Evolutionary conservation across 106 monocot genomes (phyloP), one percentile per base, ranked within the genome.

Genomic region (Apostasia ramifera): DNA sequence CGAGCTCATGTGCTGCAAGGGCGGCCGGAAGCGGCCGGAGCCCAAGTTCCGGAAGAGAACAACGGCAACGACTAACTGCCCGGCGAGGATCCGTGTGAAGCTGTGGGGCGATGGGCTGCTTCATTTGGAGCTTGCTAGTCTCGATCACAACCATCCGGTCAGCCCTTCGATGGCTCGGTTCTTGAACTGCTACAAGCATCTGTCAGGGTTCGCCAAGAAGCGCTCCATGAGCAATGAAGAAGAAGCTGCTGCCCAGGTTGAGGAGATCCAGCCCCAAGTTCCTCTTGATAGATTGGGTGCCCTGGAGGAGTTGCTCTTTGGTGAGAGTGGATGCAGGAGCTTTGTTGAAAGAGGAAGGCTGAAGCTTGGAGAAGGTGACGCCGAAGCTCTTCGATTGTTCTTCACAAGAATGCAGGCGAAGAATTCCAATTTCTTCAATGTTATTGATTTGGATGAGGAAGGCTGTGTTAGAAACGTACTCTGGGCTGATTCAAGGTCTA

Each of bases 1-100:
- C 10, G 89, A 89, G 45, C 76, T 89, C 40, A 89, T 89, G 77
- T 89, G 89, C 71, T 89, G 85, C 72, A 89, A 89, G 56, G 89
- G 89, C 4, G 89, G 89, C 12, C 80, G 89, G 9, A 73, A 76
- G 44, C 70, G 82, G 1, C 77, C 79, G 0, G 85, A 85, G 59
- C 80, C 89, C 40, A 89, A 89, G 61, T 89, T 82, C 57, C 53
- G 85, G 40, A 85, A 80, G 60, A 56, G 89, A 8, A 71, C 82
- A 2, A 82, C 73, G 1, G 79, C 86, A 3, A 86, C 82, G 6
- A 90, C 86, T 1, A 80, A 83, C 51, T 86, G 90, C 56, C 75
- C 61, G 3, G 85, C 90, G 14, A 77, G 75, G 46, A 76, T 90
- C 67, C 63, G 85, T 0, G 85, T 81, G 5, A 90, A 86, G 83